These are phyloP conservation scores for Coniophora puteana DNA, from an alignment of 1,284 basidiomycete genomes.

Conservation along the genomic window DNA sequence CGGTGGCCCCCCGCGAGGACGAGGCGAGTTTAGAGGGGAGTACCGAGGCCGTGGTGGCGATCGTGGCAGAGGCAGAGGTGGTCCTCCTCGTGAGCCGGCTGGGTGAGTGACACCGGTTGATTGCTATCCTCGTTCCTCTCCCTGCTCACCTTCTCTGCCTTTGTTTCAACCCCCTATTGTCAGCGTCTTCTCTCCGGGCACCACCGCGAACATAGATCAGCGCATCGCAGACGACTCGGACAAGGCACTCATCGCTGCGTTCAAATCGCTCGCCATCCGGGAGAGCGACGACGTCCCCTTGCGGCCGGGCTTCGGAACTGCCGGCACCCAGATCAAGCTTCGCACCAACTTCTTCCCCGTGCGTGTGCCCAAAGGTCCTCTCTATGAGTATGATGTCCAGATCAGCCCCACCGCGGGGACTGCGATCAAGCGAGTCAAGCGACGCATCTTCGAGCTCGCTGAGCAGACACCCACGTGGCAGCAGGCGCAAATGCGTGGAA, in stretches of 20 bases:
- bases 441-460: slow-evolving; percentile 69
- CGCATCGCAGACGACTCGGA: slow-evolving; percentile 59
- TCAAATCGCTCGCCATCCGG: slow-evolving; percentile 39
- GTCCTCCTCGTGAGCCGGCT: slow-evolving; percentile 21
- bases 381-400: slow-evolving; percentile 68
- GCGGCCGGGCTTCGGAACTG: slow-evolving; percentile 65
- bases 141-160: no score
- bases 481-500: slow-evolving; percentile 43
- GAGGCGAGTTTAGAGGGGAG: slow-evolving; percentile 18
- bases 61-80: slow-evolving; percentile 28
- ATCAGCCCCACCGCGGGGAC: slow-evolving; percentile 52
- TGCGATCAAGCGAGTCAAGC: slow-evolving; percentile 52
- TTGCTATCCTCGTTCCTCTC: slow-evolving; percentile 24
- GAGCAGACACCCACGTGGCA: slow-evolving; percentile 57
- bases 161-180: slow-evolving; percentile 7
- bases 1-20: slow-evolving; percentile 21
- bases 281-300: slow-evolving; percentile 51
- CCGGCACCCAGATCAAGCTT: slow-evolving; percentile 55
- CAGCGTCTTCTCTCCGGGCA: slow-evolving; percentile 52
- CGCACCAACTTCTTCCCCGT: slow-evolving; percentile 77
- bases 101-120: slow-evolving; percentile 16
- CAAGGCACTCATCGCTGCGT: slow-evolving; percentile 48
- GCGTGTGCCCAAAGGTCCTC: slow-evolving; percentile 51
- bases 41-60: slow-evolving; percentile 19
- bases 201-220: slow-evolving; percentile 49